Base-by-base conservation (phyloP, 2,329 filamentous ascomycete species). In the Cadophora malorum region DNA sequence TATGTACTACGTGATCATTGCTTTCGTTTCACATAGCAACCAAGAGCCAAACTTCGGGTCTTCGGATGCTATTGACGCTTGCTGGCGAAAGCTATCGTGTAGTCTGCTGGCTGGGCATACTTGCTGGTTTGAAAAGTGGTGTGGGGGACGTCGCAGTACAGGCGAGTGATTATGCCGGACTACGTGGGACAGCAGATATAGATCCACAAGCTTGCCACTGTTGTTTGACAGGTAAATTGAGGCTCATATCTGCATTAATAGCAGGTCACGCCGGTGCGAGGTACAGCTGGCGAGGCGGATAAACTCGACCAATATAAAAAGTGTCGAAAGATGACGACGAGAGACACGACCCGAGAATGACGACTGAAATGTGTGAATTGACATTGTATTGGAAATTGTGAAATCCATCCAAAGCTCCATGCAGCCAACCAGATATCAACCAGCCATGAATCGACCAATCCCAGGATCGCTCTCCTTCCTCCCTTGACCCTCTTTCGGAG, bases 391-490 rank as follows among this genome's bases (percentile, higher is more conserved):
- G 25, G 19, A 55, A 55, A 33, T 53, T n/a, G 52, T 6, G 52
- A 33, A 33, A 7, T 14, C 33, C 19, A n/a, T 41, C 16, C 55
- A 41, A 25, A 25, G n/a, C 33, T 21, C 33, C 31, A 25, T 58
- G 19, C 9, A 59, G 12, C 21, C n/a, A 38, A 2, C 21, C 35
- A 23, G 14, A 7, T 49, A 53, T 66, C 47, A 69, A 23, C 67
- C 64, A 64, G 67, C 64, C 28, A 69, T 47, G 19, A 60, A 64
- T 5, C 64, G 21, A 5, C 64, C 64, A 7, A 53, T 25, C 21
- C 38, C 64, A 45, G 56, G 64, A 53, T 66, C 64, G 21, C 49
- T 41, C 33, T 70, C 72, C 33, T 69, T 70, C 50, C 63, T 72
- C 16, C 55, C 38, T 7, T 19, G 16, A 8, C 45, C 33, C 12